These are phyloP conservation scores for Moniliella sp. DNA, from an alignment of 1,284 basidiomycete species.

Conservation along the genomic window DNA sequence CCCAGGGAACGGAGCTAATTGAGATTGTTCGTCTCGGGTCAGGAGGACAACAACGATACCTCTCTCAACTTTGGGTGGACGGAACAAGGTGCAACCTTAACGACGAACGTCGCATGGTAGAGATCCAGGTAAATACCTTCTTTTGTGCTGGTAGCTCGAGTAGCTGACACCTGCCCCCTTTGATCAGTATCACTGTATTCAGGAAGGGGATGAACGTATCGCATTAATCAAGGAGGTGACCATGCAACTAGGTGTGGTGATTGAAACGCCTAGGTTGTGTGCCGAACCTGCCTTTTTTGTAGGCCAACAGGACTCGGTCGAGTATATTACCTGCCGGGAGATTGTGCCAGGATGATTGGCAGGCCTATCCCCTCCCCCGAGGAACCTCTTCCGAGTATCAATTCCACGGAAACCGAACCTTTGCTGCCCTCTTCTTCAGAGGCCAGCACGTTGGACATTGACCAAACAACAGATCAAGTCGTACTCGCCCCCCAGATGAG, in stretches of 20 bases:
- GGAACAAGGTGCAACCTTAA: background rate
- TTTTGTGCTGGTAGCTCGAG: no score
- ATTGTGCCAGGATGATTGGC: slow-evolving; percentile 2
- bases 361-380: no score
- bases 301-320: background rate
- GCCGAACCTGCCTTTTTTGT: background rate
- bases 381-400: no score
- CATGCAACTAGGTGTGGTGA: slow-evolving; percentile 10
- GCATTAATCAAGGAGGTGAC: slow-evolving; percentile 24
- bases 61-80: background rate
- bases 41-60: background rate
- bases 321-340: background rate
- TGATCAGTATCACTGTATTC: slow-evolving; percentile 16
- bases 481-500: no score
- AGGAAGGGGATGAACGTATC: slow-evolving; percentile 10
- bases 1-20: background rate
- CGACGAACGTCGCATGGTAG: background rate
- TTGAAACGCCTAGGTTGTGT: slow-evolving; percentile 1
- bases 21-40: background rate
- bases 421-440: no score
- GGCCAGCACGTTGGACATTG: no score
- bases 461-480: no score
- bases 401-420: no score
- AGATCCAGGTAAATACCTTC: background rate
- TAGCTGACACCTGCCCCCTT: no score